Conservation (phyloP, 257 asterid genomes). For the Salvia splendens region DNA sequence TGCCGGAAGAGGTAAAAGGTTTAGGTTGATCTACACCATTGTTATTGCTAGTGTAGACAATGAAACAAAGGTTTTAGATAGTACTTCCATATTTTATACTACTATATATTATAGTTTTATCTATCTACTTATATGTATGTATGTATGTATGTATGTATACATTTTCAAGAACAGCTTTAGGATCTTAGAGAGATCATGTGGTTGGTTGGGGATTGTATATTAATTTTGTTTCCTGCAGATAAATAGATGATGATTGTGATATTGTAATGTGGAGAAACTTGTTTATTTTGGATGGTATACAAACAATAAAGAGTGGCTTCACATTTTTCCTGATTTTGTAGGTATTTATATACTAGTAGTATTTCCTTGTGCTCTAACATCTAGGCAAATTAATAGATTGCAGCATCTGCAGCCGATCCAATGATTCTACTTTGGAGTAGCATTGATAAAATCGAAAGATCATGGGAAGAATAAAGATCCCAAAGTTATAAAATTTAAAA, state of each 20-base stretch:
- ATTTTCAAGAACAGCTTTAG: constrained; percentile 50
- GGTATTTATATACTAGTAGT: neutral
- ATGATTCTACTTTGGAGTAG: neutral
- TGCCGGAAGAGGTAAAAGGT: constrained; percentile 25
- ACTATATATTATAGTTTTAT: constrained; percentile 20
- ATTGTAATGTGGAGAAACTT: constrained; percentile 43
- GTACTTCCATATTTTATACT: neutral
- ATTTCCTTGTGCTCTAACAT: too few species aligned
- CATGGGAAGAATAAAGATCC: constrained; percentile 21
- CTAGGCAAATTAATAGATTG: too few species aligned
- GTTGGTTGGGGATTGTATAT: constrained; percentile 86
- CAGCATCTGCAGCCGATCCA: neutral
- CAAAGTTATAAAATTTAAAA: neutral
- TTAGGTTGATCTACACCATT: constrained; percentile 39
- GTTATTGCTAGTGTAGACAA: constrained; percentile 52
- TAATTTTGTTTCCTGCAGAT: constrained; percentile 71
- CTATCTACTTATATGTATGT: neutral
- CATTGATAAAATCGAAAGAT: neutral
- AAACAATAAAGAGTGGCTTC: constrained; percentile 45
- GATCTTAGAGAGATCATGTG: constrained; percentile 38
- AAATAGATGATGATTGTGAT: constrained; percentile 68
- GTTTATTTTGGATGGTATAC: constrained; percentile 56
- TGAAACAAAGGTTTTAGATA: constrained; percentile 27
- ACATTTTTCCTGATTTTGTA: constrained; percentile 7
- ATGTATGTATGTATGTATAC: constrained; percentile 41